These are phyloP conservation scores for Physaria fendleri DNA, from an alignment of 345 rosid genomes.

Conservation along the genomic window DNA sequence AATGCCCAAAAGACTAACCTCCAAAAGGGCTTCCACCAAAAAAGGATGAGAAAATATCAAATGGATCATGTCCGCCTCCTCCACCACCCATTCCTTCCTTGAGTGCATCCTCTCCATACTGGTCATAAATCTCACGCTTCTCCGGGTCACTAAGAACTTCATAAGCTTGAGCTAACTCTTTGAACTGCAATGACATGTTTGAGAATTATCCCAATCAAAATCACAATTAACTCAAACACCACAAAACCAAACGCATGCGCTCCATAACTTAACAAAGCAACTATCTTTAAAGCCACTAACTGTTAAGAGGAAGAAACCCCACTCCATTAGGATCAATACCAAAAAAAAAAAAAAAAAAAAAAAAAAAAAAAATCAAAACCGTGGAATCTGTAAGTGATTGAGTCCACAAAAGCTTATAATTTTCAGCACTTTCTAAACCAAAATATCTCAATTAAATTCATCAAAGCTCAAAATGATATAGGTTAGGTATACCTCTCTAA, in stretches of 20 bases:
- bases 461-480: neutral
- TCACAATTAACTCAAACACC: neutral
- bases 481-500: neutral
- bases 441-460: neutral
- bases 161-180: constrained; percentile 86
- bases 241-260: neutral
- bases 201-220: neutral
- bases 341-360: neutral
- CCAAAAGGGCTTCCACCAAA: constrained; percentile 70
- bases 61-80: constrained; percentile 65
- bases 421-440: neutral
- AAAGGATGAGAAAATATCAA: constrained; percentile 76
- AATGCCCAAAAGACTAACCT: constrained; percentile 23
- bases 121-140: constrained; percentile 79
- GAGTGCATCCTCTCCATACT: constrained; percentile 83
- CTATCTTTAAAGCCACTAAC: neutral
- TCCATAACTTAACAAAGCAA: neutral
- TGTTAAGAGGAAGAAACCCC: neutral
- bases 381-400: neutral
- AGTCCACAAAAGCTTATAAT: neutral
- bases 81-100: constrained; percentile 92
- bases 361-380: neutral
- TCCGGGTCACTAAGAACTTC: constrained; percentile 86
- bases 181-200: constrained; percentile 41
- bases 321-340: neutral